Conservation (phyloP, 108 stramenopile genomes). For the Craspedostauros australis region DNA sequence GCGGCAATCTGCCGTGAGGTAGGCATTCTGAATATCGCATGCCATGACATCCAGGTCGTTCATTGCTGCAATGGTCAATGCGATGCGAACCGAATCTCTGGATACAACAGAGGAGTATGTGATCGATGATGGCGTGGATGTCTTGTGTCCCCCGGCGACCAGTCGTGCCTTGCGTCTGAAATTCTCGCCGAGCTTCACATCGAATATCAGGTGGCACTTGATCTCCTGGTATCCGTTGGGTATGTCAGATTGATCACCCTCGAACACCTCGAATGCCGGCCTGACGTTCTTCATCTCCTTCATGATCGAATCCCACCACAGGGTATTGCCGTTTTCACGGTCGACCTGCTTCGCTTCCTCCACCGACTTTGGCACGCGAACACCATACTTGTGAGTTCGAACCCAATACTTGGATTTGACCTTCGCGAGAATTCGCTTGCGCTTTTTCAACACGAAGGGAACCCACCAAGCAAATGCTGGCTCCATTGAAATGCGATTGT, state of each 20-base stretch:
- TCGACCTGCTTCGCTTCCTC: slow-evolving; percentile 28
- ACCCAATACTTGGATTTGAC: too few relatives aligned
- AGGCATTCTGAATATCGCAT: slow-evolving; percentile 40
- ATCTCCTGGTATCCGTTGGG: slow-evolving; percentile 19
- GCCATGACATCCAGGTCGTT: slow-evolving; percentile 21
- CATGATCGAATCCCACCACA: slow-evolving; percentile 23
- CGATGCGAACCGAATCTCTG: slow-evolving; percentile 34
- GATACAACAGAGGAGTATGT: slow-evolving; percentile 39
- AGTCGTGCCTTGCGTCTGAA: slow-evolving; percentile 34
- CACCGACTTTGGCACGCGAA: slow-evolving; percentile 21
- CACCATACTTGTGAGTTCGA: slow-evolving; percentile 43
- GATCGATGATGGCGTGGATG: slow-evolving; percentile 19
- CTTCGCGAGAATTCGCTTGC: too few relatives aligned
- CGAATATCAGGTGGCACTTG: slow-evolving; percentile 41
- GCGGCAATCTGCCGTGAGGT: slow-evolving; percentile 14
- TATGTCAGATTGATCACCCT: slow-evolving; percentile 2
- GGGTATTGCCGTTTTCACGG: slow-evolving; percentile 17
- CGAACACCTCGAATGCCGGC: slow-evolving; percentile 24
- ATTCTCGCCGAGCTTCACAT: slow-evolving; percentile 32
- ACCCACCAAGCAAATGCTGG: too few relatives aligned
- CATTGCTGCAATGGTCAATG: slow-evolving; percentile 34
- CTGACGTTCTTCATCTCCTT: slow-evolving; percentile 39
- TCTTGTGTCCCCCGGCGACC: slow-evolving; percentile 42
- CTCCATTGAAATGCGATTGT: too few relatives aligned
- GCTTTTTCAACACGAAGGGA: too few relatives aligned